A percentile compares a stretch with the other conserved stretches of the same genome.
These are phyloP conservation scores for Sporisorium exsertum DNA, from an alignment of 1,284 basidiomycete species.

Conservation along the genomic window DNA sequence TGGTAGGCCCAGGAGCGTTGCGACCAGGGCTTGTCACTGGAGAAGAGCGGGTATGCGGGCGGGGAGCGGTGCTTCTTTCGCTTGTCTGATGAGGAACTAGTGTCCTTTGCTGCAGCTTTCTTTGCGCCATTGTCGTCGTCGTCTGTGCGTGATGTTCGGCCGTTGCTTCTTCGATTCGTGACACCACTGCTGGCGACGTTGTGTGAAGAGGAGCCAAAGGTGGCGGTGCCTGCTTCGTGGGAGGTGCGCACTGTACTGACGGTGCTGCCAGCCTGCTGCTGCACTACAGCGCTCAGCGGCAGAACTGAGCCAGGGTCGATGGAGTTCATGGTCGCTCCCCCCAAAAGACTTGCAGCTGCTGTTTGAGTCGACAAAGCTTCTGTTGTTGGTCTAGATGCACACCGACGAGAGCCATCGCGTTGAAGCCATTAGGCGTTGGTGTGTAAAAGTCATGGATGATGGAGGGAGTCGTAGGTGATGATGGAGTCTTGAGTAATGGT, in stretches of 20 bases:
- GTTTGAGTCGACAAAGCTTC: too few relatives aligned
- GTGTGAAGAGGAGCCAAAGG: constrained; percentile 23
- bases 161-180: constrained; percentile 14
- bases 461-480: neutral
- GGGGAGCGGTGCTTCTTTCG: constrained; percentile 9
- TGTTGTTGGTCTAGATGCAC: neutral
- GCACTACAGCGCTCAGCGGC: constrained; percentile 22
- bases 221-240: constrained; percentile 25
- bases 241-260: constrained; percentile 24
- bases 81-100: neutral
- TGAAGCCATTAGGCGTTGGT: neutral
- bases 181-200: constrained; percentile 20
- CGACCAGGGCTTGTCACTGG: constrained; percentile 63
- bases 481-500: neutral
- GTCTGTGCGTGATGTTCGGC: constrained; percentile 4
- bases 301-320: constrained; percentile 41
- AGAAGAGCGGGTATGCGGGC: constrained; percentile 36
- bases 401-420: neutral
- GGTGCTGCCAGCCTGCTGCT: constrained; percentile 8
- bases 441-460: neutral
- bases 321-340: constrained; percentile 32
- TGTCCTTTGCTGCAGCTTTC: neutral
- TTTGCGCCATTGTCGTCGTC: neutral
- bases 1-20: constrained; percentile 64
- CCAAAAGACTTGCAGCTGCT: neutral